Evolutionary conservation across 2,329 filamentous ascomycete species (phyloP).

Genomic region (Fusarium sp.): DNA sequence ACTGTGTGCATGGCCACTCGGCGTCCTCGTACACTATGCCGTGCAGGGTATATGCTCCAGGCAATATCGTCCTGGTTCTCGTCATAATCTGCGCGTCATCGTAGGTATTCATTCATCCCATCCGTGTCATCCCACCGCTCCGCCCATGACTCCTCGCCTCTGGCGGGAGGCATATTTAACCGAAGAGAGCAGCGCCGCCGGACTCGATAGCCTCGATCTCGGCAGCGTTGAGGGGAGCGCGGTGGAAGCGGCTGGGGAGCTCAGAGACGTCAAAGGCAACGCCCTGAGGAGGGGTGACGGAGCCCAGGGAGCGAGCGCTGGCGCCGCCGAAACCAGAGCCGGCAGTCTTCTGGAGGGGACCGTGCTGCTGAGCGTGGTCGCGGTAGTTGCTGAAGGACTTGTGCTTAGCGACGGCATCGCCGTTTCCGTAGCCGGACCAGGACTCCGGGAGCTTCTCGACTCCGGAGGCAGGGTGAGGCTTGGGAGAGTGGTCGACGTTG

Average conservation of each 20-base stretch:
- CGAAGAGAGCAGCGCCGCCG: constrained; percentile 79
- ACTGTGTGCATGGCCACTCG: constrained; percentile 33
- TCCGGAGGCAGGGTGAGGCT: constrained; percentile 81
- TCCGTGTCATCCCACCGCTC: constrained; percentile 41
- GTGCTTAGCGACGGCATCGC: constrained; percentile 61
- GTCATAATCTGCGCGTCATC: constrained; percentile 34
- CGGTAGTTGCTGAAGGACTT: constrained; percentile 82
- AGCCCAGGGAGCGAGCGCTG: constrained; percentile 79
- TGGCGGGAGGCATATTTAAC: constrained; percentile 53
- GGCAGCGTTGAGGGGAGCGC: constrained; percentile 78
- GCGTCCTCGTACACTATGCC: constrained; percentile 41
- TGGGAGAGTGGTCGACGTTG: constrained; percentile 79
- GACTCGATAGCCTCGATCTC: constrained; percentile 98
- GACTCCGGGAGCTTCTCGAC: constrained; percentile 72
- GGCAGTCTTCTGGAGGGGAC: constrained; percentile 76
- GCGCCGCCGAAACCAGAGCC: constrained; percentile 70
- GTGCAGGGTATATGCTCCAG: constrained; percentile 39
- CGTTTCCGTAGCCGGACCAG: constrained; percentile 59
- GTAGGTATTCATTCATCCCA: constrained; percentile 42
- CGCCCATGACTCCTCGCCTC: constrained; percentile 41
- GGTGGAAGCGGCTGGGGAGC: constrained; percentile 86
- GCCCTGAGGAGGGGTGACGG: constrained; percentile 79
- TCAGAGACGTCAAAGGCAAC: constrained; percentile 91
- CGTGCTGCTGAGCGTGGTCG: constrained; percentile 83
- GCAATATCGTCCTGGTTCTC: constrained; percentile 30